These are phyloP conservation scores for Cutaneotrichosporon mucoides DNA, from an alignment of 1,284 basidiomycete species.

Conservation along the genomic window DNA sequence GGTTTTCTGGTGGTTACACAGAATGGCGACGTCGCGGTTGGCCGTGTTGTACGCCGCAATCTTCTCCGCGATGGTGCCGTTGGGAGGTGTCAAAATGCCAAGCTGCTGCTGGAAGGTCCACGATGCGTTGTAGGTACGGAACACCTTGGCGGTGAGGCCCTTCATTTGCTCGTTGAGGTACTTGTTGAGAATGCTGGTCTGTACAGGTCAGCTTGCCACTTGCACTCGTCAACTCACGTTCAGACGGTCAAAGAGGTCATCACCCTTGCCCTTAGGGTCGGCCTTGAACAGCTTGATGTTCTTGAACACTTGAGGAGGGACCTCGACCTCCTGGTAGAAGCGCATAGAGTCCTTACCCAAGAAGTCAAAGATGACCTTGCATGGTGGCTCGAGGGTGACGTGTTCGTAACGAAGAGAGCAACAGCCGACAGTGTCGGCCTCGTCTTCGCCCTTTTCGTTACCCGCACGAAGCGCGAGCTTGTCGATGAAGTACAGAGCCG, in stretches of 20 bases:
- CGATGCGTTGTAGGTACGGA: constrained; percentile 98
- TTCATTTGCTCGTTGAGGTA: constrained; percentile 89
- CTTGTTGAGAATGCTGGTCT: constrained; percentile 84
- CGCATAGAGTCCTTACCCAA: constrained; percentile 96
- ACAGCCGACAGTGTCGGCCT: constrained; percentile 95
- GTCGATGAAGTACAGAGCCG: constrained; percentile 97
- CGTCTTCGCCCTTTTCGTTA: constrained; percentile 97
- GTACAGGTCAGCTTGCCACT: constrained; percentile 7
- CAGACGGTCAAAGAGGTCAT: constrained; percentile 90
- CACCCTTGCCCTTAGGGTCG: constrained; percentile 79
- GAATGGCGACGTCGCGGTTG: constrained; percentile 87
- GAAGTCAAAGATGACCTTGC: constrained; percentile 85
- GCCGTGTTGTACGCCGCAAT: constrained; percentile 92
- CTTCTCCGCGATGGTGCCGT: constrained; percentile 81
- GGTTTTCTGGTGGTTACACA: constrained; percentile 96
- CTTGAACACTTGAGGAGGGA: constrained; percentile 84
- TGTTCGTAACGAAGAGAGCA: constrained; percentile 94
- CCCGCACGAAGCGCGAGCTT: constrained; percentile 89
- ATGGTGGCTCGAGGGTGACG: constrained; percentile 80
- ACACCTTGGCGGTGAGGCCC: constrained; percentile 93
- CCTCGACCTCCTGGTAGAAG: constrained; percentile 83
- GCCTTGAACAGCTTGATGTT: constrained; percentile 85
- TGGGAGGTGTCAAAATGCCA: constrained; percentile 63
- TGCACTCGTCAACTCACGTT: constrained; percentile 56
- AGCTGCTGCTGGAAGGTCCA: constrained; percentile 87